Evolutionary conservation across 2,329 filamentous ascomycete species (phyloP).

Genomic region (Epichloe coenophiala): DNA sequence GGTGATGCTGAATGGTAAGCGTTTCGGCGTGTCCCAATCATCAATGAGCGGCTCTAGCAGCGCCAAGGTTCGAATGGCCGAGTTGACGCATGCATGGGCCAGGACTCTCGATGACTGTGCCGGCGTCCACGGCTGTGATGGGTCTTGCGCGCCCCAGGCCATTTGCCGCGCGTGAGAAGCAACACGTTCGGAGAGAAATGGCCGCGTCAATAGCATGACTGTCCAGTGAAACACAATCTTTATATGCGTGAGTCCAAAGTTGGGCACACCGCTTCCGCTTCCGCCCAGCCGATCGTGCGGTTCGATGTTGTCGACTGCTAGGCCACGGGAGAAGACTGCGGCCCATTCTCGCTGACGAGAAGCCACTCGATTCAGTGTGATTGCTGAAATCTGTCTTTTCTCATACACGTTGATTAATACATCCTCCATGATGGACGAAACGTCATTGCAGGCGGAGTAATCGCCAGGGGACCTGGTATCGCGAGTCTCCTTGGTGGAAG

Average conservation of each 20-base stretch:
- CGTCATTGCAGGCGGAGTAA: slow-evolving; percentile 8
- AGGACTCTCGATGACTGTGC: slow-evolving; percentile 7
- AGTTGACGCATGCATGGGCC: slow-evolving; percentile 16
- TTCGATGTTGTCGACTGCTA: slow-evolving; percentile 8
- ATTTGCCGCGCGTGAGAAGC: slow-evolving; percentile 7
- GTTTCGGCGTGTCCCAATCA: slow-evolving; percentile 19
- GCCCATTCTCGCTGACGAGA: slow-evolving; percentile 16
- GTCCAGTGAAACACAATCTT: slow-evolving; percentile 21
- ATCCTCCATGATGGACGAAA: slow-evolving; percentile 15
- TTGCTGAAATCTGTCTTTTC: slow-evolving; percentile 11
- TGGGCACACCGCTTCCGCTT: not conserved
- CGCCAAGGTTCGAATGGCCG: slow-evolving; percentile 19
- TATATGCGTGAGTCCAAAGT: slow-evolving; percentile 10
- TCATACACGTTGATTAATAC: slow-evolving; percentile 18
- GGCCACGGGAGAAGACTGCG: slow-evolving; percentile 11
- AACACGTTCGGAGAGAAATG: slow-evolving; percentile 17
- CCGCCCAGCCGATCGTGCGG: not conserved
- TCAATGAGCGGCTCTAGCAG: slow-evolving; percentile 21
- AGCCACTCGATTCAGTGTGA: slow-evolving; percentile 13
- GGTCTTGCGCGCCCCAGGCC: not conserved
- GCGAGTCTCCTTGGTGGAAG: slow-evolving; percentile 12
- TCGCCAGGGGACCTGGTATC: slow-evolving; percentile 9
- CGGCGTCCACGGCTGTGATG: not conserved
- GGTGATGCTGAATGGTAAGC: slow-evolving; percentile 28
- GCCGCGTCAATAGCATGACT: slow-evolving; percentile 19